Evolutionary conservation across 495 filamentous ascomycete genomes (phyloP).

Genomic region (Hypoxylon fuscum): DNA sequence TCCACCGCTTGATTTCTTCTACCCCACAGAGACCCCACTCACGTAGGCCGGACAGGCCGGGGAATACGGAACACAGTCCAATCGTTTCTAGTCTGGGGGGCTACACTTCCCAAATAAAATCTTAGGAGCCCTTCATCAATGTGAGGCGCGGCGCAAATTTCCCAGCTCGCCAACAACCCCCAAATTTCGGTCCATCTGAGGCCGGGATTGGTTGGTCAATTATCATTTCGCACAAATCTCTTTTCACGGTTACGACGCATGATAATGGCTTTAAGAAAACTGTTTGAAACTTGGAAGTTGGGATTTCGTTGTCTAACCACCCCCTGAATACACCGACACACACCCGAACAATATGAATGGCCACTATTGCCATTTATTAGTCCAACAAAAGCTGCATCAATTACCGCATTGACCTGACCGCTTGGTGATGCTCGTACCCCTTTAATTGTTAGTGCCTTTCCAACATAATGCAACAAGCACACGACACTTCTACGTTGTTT

Average conservation of each 20-base stretch:
- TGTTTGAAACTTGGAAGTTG: slow-evolving; percentile 23
- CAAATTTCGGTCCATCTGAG: slow-evolving; percentile 21
- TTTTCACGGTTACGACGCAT: slow-evolving; percentile 7
- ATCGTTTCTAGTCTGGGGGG: slow-evolving; percentile 23
- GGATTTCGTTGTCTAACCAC: slow-evolving; percentile 28
- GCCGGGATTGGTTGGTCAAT: slow-evolving; percentile 27
- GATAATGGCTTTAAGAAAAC: neutral
- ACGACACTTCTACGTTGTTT: slow-evolving; percentile 20
- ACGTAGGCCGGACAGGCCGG: slow-evolving; percentile 22
- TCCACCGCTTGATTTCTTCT: slow-evolving; percentile 39
- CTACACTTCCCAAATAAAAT: slow-evolving; percentile 24
- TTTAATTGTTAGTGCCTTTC: no score
- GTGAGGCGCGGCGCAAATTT: slow-evolving; percentile 30
- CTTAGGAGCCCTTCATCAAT: slow-evolving; percentile 33
- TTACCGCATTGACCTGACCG: slow-evolving; percentile 1
- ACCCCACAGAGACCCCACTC: slow-evolving; percentile 35
- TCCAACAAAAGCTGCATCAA: slow-evolving; percentile 2
- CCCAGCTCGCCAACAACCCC: slow-evolving; percentile 9
- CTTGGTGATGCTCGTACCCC: neutral
- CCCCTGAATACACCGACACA: slow-evolving; percentile 29
- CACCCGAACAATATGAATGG: neutral
- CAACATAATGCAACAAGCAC: slow-evolving; percentile 2
- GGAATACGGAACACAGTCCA: slow-evolving; percentile 32
- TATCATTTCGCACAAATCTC: slow-evolving; percentile 32
- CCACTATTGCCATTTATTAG: slow-evolving; percentile 3